Conservation (phyloP, 805 yeast species). For the Wickerhamomyces bovis region DNA sequence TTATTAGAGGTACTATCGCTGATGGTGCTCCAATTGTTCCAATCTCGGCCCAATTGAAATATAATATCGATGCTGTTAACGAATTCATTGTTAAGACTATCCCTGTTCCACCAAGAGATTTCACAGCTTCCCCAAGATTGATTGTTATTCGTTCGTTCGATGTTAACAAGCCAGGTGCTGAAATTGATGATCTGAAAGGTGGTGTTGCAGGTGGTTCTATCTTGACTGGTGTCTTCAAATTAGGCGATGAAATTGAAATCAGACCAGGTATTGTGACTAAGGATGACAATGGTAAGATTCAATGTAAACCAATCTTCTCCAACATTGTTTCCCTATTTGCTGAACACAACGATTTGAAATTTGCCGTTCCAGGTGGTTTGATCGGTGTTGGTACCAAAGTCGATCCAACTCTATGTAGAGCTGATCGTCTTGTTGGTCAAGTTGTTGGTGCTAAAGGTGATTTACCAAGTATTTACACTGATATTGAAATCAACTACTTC, state of each 20-base stretch:
- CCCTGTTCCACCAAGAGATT: conserved; percentile 96
- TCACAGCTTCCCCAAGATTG: conserved; percentile 86
- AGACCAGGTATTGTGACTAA: conserved; percentile 99
- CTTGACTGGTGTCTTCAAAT: conserved; percentile 90
- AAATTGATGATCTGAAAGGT: conserved; percentile 93
- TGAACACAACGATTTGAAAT: conserved; percentile 94
- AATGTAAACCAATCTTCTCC: conserved; percentile 93
- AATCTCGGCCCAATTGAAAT: conserved; percentile 96
- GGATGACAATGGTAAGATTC: conserved; percentile 81
- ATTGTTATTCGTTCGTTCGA: conserved; percentile 98
- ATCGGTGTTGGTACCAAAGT: conserved; percentile 99
- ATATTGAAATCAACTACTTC: conserved; percentile 96
- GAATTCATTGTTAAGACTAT: conserved; percentile 91
- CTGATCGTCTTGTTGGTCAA: conserved; percentile 98
- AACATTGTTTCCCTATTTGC: conserved; percentile 92
- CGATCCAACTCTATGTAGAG: conserved; percentile 98
- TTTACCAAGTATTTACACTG: conserved; percentile 93
- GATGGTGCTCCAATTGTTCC: conserved; percentile 99
- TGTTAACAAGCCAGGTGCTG: conserved; percentile 98
- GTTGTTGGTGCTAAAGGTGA: conserved; percentile 97
- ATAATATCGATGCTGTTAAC: conserved; percentile 97
- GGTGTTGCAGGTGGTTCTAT: conserved; percentile 99
- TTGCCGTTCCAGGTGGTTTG: conserved; percentile 99
- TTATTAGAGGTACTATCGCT: conserved; percentile 96
- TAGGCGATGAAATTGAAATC: conserved; percentile 97